Evolutionary conservation across 257 asterid genomes (phyloP), one percentile per base, ranked within the genome.

Genomic region (Capsicum pubescens): DNA sequence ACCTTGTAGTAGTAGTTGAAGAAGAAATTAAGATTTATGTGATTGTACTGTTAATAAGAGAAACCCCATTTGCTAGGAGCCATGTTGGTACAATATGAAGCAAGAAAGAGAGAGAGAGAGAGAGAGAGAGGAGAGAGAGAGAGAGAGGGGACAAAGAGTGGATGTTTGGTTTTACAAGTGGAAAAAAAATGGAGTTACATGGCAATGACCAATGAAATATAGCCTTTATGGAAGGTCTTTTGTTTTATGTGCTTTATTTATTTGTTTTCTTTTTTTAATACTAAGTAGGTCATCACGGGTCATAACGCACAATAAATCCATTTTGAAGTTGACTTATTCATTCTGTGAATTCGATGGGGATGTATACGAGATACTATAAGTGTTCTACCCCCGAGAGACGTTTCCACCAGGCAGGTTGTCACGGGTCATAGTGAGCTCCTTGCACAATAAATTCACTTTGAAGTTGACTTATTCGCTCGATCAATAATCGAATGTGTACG

Each of bases 71-170:
- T 50, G 76, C 7, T 63, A 82, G 89, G 80, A 87, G 86, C 86
- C 87, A 87, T 86, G 92, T 89, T 87, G 89, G 89, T 88, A 89
- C 78, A 88, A 88, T 72, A 70, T 89, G 84, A 83, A 88, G 86
- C 89, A 58, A 66, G 26, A 76, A 80, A 36, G 26, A 14, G 81
- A 39, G 80, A 66, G 84, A 16, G 79, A 48, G 19, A 8, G 78
- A 26, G 32, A 66, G 84, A 16, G 79, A 48, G 19, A 8, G 78
- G 1, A 2, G 81, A 76, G 82, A 36, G 26, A 7, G 81, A 39
- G 80, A 64, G 84, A 16, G 79, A 48, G 35, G 7, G 78, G 66
- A 50, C 44, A 39, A 39, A 39, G 44, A 11, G 76, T 80, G 78
- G 13, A n/a, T 70, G 84, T 79, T 72, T 81, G 44, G 44, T 39